Evolutionary conservation across 345 rosid genomes (phyloP), one percentile per base, ranked within the genome.

Genomic region (Gossypium turneri): DNA sequence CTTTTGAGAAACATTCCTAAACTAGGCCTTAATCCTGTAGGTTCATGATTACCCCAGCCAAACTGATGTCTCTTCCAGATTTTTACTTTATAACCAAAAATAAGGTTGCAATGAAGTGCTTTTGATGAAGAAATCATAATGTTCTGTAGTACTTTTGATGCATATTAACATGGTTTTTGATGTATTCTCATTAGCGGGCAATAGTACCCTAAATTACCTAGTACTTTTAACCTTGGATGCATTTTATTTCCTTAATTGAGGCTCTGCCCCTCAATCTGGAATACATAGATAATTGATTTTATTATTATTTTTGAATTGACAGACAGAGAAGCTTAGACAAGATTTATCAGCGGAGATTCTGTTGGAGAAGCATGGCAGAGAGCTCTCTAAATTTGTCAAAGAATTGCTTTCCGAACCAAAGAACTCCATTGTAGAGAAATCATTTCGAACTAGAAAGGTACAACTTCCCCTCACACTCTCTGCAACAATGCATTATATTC

Each of bases 321-420:
- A 94, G 98, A 89, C 94, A 19, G 98, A 84, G 87, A 89, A 82
- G 88, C 86, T 88, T 25, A 94, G 86, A 76, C 85, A 79, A 69
- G 92, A 88, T 67, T 78, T 94, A 65, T 75, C 91, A 66, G 84
- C 88, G 77, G 90, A 92, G 82, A 79, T 90, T 51, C 34, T 91
- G 82, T 74, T 87, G 83, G 95, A 92, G 7, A 84, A 88, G 70
- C 88, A 65, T 56, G 85, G 88, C 72, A 85, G 78, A 84, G 94
- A 90, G 59, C 86, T 91, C 66, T 84, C 93, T 44, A 80, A 83
- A 77, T 81, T 82, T 75, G 88, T 86, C 73, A 87, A 86, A 63
- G 93, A 89, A 57, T 71, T 94, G 72, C 85, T 80, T 71, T 83
- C 86, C 82, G 93, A 85, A 64, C 70, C 87, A 59, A 83, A 86